Evolutionary conservation across 768 basidiomycete genomes (phyloP).

Genomic region (Polyporus arcularius): DNA sequence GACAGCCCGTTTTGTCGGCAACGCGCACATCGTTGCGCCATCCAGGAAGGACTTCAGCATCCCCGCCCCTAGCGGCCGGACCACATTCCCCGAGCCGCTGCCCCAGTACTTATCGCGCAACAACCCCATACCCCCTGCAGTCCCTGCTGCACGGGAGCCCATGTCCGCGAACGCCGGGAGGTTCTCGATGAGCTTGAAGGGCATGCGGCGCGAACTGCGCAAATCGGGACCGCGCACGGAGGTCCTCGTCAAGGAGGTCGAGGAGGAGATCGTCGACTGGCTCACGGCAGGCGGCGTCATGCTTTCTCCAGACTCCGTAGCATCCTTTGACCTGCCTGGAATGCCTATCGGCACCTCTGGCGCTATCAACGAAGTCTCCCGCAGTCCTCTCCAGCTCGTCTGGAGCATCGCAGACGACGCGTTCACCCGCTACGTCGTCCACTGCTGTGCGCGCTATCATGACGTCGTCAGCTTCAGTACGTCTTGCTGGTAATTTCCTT

Average conservation of each 20-base stretch:
- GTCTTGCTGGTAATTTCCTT: conserved; percentile 30
- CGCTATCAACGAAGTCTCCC: conserved; percentile 62
- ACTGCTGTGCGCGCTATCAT: conserved; percentile 81
- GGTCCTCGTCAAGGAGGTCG: conserved; percentile 66
- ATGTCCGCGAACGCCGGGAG: conserved; percentile 68
- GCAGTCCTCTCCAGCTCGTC: conserved; percentile 66
- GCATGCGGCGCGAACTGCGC: conserved; percentile 69
- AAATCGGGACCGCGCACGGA: conserved; percentile 60
- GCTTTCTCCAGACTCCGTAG: conserved; percentile 48
- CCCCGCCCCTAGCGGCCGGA: conserved; percentile 40
- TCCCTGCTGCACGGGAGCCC: conserved; percentile 45
- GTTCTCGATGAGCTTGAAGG: conserved; percentile 75
- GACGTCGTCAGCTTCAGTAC: conserved; percentile 80
- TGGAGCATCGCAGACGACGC: conserved; percentile 74
- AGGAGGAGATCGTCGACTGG: conserved; percentile 65
- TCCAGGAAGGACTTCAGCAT: conserved; percentile 55
- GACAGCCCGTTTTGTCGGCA: conserved; percentile 68
- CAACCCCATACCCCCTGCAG: conserved; percentile 48
- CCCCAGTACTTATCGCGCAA: conserved; percentile 70
- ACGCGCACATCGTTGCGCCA: conserved; percentile 71
- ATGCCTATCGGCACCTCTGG: conserved; percentile 52
- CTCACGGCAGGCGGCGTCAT: conserved; percentile 57
- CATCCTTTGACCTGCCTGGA: conserved; percentile 37
- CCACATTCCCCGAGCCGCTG: conserved; percentile 78
- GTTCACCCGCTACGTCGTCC: conserved; percentile 79